Conservation (phyloP, 2,329 filamentous ascomycete genomes). For the Lasiodiplodia sp. region DNA sequence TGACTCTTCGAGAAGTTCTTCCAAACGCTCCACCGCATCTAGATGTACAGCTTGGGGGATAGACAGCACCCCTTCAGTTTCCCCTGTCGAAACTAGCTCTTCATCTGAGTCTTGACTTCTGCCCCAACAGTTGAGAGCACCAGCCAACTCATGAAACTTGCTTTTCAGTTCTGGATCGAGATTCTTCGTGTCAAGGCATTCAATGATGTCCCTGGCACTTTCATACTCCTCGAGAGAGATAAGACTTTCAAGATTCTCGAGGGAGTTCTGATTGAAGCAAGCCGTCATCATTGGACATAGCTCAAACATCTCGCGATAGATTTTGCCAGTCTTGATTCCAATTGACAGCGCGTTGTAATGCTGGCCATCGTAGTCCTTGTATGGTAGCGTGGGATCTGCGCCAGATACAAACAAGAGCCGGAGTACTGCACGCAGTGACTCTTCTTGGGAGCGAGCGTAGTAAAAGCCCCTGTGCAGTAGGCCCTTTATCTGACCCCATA, state of each 20-base stretch:
- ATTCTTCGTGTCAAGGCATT: no score
- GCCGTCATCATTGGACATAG: accelerated
- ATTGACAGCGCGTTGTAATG: not conserved
- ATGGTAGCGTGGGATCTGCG: not conserved
- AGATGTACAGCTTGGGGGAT: accelerated
- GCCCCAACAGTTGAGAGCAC: no score
- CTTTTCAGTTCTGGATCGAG: no score
- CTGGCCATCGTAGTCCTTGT: not conserved
- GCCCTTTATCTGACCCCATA: not conserved
- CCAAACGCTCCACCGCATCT: not conserved
- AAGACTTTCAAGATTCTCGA: no score
- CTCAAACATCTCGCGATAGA: not conserved
- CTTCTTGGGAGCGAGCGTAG: no score
- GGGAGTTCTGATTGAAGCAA: not conserved
- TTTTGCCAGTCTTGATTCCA: accelerated
- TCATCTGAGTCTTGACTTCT: no score
- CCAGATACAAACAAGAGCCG: accelerated
- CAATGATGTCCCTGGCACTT: no score
- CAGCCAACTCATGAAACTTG: no score
- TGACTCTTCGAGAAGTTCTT: accelerated
- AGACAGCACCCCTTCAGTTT: not conserved
- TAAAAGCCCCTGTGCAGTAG: no score
- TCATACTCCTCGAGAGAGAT: no score
- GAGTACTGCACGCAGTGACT: accelerated
- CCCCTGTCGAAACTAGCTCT: not conserved